Evolutionary conservation across 306 rosid genomes (phyloP), one percentile per base, ranked within the genome.

Genomic region (Gastrolobium villosum): DNA sequence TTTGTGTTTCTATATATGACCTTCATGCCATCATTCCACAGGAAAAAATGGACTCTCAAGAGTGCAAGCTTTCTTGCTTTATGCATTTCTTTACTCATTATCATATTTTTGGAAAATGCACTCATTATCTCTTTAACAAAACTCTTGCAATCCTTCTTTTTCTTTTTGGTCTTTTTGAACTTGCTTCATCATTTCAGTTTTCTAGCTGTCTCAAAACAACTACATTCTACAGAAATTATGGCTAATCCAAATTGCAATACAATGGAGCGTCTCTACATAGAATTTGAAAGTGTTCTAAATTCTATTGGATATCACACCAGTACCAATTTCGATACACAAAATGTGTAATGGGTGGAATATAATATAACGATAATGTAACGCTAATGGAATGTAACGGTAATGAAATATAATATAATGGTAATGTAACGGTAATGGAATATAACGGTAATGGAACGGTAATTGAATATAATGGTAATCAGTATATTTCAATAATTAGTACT

Each of bases 61-160:
- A 72, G 14, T 53, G 65, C 65, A 7, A 26, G 40, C 9, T 54
- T 76, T 70, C 40, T 53, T 76, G 82, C 20, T 13, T 54, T 70
- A 63, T 69, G 46, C 82, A 13, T 64, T 54, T 37, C 36, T 65
- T 32, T 32, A 10, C 43, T 50, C 56, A 5, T 9, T 72, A 65
- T 66, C 40, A 39, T 43, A 32, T 73, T n/a, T 53, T 46, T 77
- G 30, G 65, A 45, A 32, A 14, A 6, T 65, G 52, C 39, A 54
- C 41, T 70, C 64, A 82, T 78, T 83, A 82, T 83, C 39, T 82
- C 78, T 83, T 79, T 69, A 79, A 78, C 75, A 54, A 74, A 74
- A 86, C 79, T 73, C 37, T 79, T 81, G 83, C 75, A 81, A 79
- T 79, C 81, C 84, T 79, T 44, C 71, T 41, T 53, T 55, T 40